phyloP scores from a whole-genome alignment of 2,329 filamentous ascomycete species.

The Diaporthe sp. region DNA sequence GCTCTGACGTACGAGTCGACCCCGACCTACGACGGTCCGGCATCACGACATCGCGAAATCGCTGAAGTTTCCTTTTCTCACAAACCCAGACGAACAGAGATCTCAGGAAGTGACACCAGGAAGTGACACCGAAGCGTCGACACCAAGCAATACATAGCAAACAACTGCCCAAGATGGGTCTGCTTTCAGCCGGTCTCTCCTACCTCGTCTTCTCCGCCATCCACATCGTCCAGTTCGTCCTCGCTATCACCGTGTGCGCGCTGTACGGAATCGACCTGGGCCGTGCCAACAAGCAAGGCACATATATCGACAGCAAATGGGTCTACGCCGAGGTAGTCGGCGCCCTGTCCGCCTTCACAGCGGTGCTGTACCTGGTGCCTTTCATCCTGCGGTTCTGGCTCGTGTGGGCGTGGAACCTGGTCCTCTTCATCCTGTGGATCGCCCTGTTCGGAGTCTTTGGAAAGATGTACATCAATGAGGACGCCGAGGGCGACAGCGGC shows the following conservation, averaged over 20 bases:
- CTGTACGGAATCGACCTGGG: constrained; percentile 82
- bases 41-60: not conserved
- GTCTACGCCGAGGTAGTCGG: constrained; percentile 81
- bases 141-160: constrained; percentile 2
- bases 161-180: constrained; percentile 55
- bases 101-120: not conserved
- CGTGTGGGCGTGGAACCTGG: constrained; percentile 77
- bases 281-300: constrained; percentile 62
- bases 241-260: constrained; percentile 82
- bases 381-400: constrained; percentile 67
- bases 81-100: not conserved
- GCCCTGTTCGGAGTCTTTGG: constrained; percentile 88
- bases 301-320: constrained; percentile 77
- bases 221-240: constrained; percentile 82
- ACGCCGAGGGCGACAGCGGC: constrained; percentile 73
- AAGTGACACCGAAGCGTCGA: not conserved
- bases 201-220: constrained; percentile 71
- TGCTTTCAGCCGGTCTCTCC: constrained; percentile 59
- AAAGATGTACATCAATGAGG: constrained; percentile 79
- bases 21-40: not conserved
- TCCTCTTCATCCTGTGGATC: constrained; percentile 85
- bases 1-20: not conserved
- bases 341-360: constrained; percentile 74
- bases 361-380: constrained; percentile 75
- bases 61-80: not conserved